Evolutionary conservation across 495 filamentous ascomycete species (phyloP), one percentile per base, ranked within the genome.

Genomic region (Aspergillus heteromorphus): DNA sequence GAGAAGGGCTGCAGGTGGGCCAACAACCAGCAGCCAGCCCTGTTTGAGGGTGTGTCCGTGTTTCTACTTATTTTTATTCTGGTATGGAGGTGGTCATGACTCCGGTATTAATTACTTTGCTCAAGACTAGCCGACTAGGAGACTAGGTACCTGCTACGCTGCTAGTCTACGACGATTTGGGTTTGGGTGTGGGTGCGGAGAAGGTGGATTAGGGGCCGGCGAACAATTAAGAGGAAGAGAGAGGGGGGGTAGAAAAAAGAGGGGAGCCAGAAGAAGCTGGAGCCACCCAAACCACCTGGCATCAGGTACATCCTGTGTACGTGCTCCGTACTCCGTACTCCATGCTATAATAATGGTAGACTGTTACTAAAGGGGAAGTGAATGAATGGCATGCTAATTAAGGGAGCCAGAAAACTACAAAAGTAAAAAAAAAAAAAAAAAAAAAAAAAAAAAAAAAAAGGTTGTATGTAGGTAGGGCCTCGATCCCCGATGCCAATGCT

Each of bases 1-100:
- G 48, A 41, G 48, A 59, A 59, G 57, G 52, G 52, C 48, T 55
- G 52, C 49, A 53, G 48, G 57, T 59, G 57, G 57, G 49, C 57
- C 57, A 48, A 45, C 51, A 54, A 53, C 40, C 45, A 40, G 43
- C 45, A 48, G 57, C 57, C 45, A 48, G 57, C 57, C 48, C 48
- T 52, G 57, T 55, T 49, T 49, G 45, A 55, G 16, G 45, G 40
- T 45, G 40, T 16, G 38, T 53, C 9, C 18, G 30, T 51, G 19
- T 19, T 53, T 20, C 19, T 25, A 25, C 21, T 42, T 34, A 43
- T 34, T 27, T 53, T 34, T 53, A n/a, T 53, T 34, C 17, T 34
- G 14, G 11, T 53, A 18, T 43, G 34, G 34, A n/a, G 5, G 1
- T 14, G 34, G 34, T 38, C n/a, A 38, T n/a, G 11, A 14, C 34